Evolutionary conservation across 352 stramenopile genomes (phyloP), one percentile per base, ranked within the genome.

Genomic region (Globisporangium spinosum): DNA sequence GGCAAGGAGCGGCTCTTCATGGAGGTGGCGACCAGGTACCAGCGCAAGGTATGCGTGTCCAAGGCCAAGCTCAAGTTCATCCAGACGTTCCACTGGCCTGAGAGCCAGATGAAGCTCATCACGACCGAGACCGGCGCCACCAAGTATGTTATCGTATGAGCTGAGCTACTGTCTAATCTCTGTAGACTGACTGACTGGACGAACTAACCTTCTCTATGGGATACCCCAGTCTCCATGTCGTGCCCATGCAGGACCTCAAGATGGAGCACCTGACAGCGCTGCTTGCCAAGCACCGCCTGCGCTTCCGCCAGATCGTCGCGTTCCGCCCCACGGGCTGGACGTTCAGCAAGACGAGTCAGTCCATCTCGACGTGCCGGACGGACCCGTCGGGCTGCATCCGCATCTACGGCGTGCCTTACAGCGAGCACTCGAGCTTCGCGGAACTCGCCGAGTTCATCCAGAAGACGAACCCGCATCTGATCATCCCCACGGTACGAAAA

Each of bases 1-100:
- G 97, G 97, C 20, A 99, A 99, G 70, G 97, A 99, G 71, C 85
- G 89, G 22, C 87, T 99, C n/a, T 98, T 98, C 64, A 90, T 98
- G 73, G 91, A 97, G 56, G 87, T 98, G 2, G 93, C 95, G n/a
- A 69, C 89, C 63, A 80, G 80, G 43, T 85, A 82, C 56, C 54
- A 81, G 59, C 80, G 76, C 64, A 91, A 95, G 59, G 85, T 96
- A 38, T 94, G 80, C 63, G 80, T 96, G 38, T 91, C 87, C 17
- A 89, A 82, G 64, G 71, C 77, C 15, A 96, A 96, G 69, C 69
- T 84, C 58, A 88, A 80, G 66, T 94, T 98, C 49, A 87, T 99
- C 58, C 79, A 78, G 47, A 89, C 89, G 5, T 93, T 98, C 65
- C 76, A 84, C 53, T 98, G 92, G 91, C 72, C 90, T 7, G 69